A percentile compares a stretch with the other conserved stretches of the same genome.
phyloP scores from a whole-genome alignment of 345 rosid genomes.

The Citropsis articulata region DNA sequence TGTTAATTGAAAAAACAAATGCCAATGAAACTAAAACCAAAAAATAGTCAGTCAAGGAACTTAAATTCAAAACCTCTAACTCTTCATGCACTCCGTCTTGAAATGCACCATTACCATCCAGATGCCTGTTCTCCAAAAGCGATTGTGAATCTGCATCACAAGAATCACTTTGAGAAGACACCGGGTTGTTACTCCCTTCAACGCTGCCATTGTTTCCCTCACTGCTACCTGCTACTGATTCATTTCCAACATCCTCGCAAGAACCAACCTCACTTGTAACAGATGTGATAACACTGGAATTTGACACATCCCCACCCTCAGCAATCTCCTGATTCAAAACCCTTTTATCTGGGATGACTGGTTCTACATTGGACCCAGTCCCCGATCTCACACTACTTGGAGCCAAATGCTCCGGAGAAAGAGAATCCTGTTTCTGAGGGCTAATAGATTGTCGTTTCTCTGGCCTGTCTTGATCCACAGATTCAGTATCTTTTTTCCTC shows the following conservation, averaged over 20 bases:
- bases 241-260: slow-evolving; percentile 36
- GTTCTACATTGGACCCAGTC: slow-evolving; percentile 5
- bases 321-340: not conserved
- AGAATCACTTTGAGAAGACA: slow-evolving; percentile 39
- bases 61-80: slow-evolving; percentile 49
- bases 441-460: slow-evolving; percentile 33
- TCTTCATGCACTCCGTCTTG: slow-evolving; percentile 28
- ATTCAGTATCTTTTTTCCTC: slow-evolving; percentile 37
- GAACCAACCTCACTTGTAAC: slow-evolving; percentile 33
- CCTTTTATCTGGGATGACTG: slow-evolving; percentile 3
- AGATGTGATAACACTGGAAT: slow-evolving; percentile 26
- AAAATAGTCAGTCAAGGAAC: slow-evolving; percentile 6
- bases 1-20: not conserved
- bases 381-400: slow-evolving; percentile 15
- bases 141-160: slow-evolving; percentile 44
- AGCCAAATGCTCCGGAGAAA: slow-evolving; percentile 25
- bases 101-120: slow-evolving; percentile 18
- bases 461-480: slow-evolving; percentile 18
- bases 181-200: slow-evolving; percentile 37
- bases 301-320: slow-evolving; percentile 25
- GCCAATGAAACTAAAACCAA: not conserved
- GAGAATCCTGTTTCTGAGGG: slow-evolving; percentile 24
- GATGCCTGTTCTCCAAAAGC: slow-evolving; percentile 21
- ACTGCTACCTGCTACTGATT: slow-evolving; percentile 32
- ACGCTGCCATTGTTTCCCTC: slow-evolving; percentile 42